A percentile compares a stretch with the other conserved stretches of the same genome.
phyloP scores from a whole-genome alignment of 257 asterid species.

The Gynochthodes officinalis region DNA sequence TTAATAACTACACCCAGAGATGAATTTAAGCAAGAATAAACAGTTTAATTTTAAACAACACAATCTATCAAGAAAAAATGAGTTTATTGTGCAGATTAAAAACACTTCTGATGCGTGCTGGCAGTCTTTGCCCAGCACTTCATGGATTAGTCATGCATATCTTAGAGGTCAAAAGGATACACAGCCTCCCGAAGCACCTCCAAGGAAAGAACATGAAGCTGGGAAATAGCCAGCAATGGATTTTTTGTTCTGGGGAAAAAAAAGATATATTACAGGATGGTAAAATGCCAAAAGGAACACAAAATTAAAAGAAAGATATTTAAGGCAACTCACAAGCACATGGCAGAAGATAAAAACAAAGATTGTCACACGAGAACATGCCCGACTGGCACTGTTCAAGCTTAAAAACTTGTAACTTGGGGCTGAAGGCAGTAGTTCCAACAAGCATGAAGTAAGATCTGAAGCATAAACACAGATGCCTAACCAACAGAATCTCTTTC shows the following conservation, averaged over 20 bases:
- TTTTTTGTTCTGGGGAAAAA: slow-evolving; percentile 47
- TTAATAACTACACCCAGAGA: slow-evolving; percentile 9
- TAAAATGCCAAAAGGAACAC: not conserved
- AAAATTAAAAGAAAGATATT: not conserved
- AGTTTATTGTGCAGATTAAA: not conserved
- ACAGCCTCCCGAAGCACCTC: slow-evolving; percentile 93
- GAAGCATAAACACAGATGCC: not conserved
- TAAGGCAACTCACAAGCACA: not conserved
- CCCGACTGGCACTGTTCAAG: not conserved
- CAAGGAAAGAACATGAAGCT: slow-evolving; percentile 87
- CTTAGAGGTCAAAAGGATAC: slow-evolving; percentile 67
- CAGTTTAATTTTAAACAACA: too few species aligned
- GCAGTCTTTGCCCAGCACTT: slow-evolving; percentile 1
- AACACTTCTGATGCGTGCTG: not conserved
- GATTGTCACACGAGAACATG: not conserved
- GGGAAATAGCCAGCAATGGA: slow-evolving; percentile 49
- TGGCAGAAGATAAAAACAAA: not conserved
- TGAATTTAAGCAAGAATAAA: not conserved
- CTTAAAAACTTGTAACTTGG: not conserved
- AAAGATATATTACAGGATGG: slow-evolving; percentile 13
- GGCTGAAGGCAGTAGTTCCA: not conserved
- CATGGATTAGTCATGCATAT: not conserved
- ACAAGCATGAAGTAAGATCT: not conserved
- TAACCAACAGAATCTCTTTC: not conserved
- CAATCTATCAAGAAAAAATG: not conserved